These are phyloP conservation scores for Paxillus involutus DNA, from an alignment of 768 basidiomycete species.

Conservation along the genomic window DNA sequence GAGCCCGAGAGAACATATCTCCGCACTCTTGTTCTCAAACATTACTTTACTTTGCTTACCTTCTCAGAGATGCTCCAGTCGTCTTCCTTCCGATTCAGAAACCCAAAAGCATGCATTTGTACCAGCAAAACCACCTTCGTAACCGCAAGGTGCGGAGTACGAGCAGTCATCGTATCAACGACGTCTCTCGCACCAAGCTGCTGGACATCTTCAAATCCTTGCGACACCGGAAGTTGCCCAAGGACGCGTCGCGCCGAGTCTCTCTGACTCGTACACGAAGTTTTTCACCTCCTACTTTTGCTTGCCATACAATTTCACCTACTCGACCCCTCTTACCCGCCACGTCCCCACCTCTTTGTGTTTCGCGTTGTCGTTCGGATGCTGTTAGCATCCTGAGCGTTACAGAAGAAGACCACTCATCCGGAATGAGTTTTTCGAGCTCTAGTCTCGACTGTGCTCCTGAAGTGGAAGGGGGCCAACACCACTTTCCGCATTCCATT, in stretches of 20 bases:
- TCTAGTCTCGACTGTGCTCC: not conserved
- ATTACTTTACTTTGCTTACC: not conserved
- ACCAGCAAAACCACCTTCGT: not conserved
- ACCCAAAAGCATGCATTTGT: slow-evolving; percentile 11
- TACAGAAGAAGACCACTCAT: slow-evolving; percentile 9
- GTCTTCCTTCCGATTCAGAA: slow-evolving; percentile 11
- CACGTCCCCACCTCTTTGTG: not conserved
- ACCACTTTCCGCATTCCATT: not conserved
- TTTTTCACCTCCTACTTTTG: not conserved
- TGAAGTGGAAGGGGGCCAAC: not conserved
- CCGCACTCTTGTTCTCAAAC: not conserved
- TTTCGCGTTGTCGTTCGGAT: slow-evolving; percentile 2
- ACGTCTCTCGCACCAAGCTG: slow-evolving; percentile 19
- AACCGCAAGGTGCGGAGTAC: slow-evolving; percentile 8
- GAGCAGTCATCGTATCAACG: slow-evolving; percentile 11
- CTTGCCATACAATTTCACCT: slow-evolving; percentile 8
- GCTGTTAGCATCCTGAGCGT: slow-evolving; percentile 4
- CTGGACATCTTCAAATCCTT: slow-evolving; percentile 22
- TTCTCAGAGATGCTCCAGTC: slow-evolving; percentile 5
- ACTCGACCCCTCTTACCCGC: not conserved
- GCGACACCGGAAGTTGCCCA: slow-evolving; percentile 10
- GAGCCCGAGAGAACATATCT: not conserved
- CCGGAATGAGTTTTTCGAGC: slow-evolving; percentile 12
- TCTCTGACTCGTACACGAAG: slow-evolving; percentile 4
- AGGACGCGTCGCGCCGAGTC: slow-evolving; percentile 1